These are phyloP conservation scores for Diutina mesorugosa DNA, from an alignment of 1,139 yeast genomes.

Conservation along the genomic window DNA sequence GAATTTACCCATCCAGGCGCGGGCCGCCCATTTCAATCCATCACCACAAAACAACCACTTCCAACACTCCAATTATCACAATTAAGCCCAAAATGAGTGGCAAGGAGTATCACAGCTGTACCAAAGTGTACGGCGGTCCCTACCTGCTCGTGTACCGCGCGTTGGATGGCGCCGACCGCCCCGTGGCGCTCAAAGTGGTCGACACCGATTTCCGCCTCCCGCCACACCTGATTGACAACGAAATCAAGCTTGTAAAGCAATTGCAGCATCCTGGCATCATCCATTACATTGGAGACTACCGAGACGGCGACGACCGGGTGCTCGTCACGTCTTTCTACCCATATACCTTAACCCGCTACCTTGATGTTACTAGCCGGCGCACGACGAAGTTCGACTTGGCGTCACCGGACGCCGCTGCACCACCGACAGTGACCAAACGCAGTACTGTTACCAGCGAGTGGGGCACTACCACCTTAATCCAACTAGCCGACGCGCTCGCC, in stretches of 20 bases:
- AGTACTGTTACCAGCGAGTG: slow-evolving; percentile 9
- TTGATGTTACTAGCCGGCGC: slow-evolving; percentile 4
- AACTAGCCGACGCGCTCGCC: slow-evolving; percentile 34
- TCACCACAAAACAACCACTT: too few species aligned
- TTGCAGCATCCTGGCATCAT: slow-evolving; percentile 4
- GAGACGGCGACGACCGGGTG: slow-evolving; percentile 19
- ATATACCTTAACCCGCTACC: slow-evolving; percentile 12
- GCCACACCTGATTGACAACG: slow-evolving; percentile 27
- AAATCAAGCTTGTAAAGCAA: slow-evolving; percentile 15
- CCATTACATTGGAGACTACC: slow-evolving; percentile 9
- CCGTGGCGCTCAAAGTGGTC: slow-evolving; percentile 17
- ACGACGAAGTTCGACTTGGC: slow-evolving; percentile 9
- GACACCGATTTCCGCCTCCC: slow-evolving; percentile 23
- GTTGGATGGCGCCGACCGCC: not conserved
- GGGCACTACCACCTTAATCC: slow-evolving; percentile 18
- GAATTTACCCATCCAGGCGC: too few species aligned
- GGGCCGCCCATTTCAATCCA: too few species aligned
- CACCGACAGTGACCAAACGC: slow-evolving; percentile 4
- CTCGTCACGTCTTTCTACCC: slow-evolving; percentile 22
- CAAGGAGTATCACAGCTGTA: not conserved
- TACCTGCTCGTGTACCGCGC: not conserved
- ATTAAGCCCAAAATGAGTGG: too few species aligned
- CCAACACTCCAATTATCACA: too few species aligned
- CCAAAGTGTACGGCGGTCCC: not conserved
- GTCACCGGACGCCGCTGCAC: slow-evolving; percentile 9